These are phyloP conservation scores for Eimeria zaria DNA, from an alignment of 169 alveolate genomes.

Conservation along the genomic window DNA sequence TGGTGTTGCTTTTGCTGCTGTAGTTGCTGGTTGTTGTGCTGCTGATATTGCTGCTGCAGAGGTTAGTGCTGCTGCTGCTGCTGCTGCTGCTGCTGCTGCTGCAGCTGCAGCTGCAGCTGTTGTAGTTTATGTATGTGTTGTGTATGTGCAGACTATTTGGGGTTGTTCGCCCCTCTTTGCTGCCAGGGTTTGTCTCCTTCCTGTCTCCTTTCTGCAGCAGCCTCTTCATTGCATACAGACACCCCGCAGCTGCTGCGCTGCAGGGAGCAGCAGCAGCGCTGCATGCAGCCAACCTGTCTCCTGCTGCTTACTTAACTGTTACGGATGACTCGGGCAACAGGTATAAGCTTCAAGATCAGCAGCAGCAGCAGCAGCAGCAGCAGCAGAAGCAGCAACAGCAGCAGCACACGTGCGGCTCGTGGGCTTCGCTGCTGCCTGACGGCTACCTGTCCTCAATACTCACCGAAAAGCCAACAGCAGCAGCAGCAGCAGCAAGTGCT, in stretches of 20 bases:
- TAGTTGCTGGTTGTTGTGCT: not conserved
- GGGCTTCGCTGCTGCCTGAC: slow-evolving; percentile 7
- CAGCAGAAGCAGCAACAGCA: slow-evolving; percentile 34
- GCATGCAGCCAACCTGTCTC: not conserved
- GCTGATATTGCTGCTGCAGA: not conserved
- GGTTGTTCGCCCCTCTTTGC: not conserved
- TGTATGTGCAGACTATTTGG: slow-evolving; percentile 10
- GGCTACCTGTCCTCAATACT: slow-evolving; percentile 3
- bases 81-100: slow-evolving; percentile 26
- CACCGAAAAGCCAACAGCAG: slow-evolving; percentile 15
- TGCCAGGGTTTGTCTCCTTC: not conserved
- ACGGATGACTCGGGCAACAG: not conserved
- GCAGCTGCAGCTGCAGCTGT: slow-evolving; percentile 24
- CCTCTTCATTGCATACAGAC: not conserved
- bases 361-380: slow-evolving; percentile 19
- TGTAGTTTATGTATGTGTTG: not conserved
- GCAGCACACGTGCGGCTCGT: slow-evolving; percentile 37
- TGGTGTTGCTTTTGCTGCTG: not conserved
- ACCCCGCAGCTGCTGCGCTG: slow-evolving; percentile 15
- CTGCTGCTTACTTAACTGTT: not conserved
- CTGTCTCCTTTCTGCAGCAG: slow-evolving; percentile 38
- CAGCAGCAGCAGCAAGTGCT: not conserved
- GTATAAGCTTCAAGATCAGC: not conserved
- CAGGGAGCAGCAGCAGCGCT: slow-evolving; percentile 61
- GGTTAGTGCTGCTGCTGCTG: not conserved